Conservation (phyloP, 805 yeast species). For the Brettanomyces anomalus region DNA sequence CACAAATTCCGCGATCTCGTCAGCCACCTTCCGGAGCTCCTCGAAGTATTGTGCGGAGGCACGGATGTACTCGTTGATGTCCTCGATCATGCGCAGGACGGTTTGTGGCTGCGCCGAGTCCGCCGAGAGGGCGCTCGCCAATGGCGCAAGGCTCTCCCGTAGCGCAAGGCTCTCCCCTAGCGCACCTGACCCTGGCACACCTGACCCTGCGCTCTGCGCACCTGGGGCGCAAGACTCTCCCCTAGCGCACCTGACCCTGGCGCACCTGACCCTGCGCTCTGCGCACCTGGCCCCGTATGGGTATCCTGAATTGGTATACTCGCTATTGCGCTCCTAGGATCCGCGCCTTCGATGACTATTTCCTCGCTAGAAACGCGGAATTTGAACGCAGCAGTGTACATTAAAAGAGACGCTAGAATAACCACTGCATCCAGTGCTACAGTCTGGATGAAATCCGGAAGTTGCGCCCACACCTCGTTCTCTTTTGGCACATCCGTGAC, state of each 20-base stretch:
- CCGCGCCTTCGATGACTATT: not conserved
- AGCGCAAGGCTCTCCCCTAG: not conserved
- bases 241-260: not conserved
- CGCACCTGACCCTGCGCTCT: not conserved
- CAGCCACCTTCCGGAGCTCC: not conserved
- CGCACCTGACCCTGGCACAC: not conserved
- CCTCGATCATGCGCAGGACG: not conserved
- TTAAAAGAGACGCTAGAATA: slow-evolving; percentile 24
- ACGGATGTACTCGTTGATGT: not conserved
- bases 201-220: not conserved
- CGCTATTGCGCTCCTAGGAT: not conserved
- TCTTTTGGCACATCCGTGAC: slow-evolving; percentile 13
- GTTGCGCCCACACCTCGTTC: slow-evolving; percentile 35
- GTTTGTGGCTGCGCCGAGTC: not conserved
- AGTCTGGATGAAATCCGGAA: slow-evolving; percentile 24
- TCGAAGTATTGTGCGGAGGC: not conserved
- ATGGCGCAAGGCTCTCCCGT: not conserved
- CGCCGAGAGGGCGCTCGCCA: not conserved
- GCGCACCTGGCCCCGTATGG: too few relatives aligned
- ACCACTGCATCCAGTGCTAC: slow-evolving; percentile 24
- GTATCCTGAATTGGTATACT: not conserved
- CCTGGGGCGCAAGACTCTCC: not conserved
- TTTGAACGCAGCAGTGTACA: not conserved
- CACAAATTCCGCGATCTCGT: not conserved
- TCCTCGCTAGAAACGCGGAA: not conserved